A percentile compares a stretch with the other conserved stretches of the same genome.
Evolutionary conservation across 495 filamentous ascomycete genomes (phyloP).

Genomic region (Xylona heveae): DNA sequence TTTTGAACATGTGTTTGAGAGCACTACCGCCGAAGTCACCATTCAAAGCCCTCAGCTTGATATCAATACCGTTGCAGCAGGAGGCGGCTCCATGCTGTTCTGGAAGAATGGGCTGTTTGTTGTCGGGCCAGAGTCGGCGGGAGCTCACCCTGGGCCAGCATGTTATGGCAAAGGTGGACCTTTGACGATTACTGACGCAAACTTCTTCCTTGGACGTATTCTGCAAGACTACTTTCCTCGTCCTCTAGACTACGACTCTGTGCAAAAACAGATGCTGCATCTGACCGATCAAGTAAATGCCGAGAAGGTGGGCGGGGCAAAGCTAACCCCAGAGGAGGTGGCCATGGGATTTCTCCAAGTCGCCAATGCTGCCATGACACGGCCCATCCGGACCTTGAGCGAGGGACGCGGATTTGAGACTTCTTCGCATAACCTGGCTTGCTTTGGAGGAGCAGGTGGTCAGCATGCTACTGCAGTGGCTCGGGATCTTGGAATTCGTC

Average conservation of each 20-base stretch:
- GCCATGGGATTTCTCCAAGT: conserved; percentile 6
- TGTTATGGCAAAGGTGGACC: conserved; percentile 7
- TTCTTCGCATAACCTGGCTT: conserved; percentile 5
- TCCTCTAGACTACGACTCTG: conserved; percentile 3
- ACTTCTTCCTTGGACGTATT: conserved; percentile 5
- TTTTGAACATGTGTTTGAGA: neutral
- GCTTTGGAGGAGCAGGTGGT: conserved; percentile 6
- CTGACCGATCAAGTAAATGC: conserved; percentile 2
- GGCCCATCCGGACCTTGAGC: conserved; percentile 5
- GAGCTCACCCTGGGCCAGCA: conserved; percentile 6
- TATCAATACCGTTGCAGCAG: conserved; percentile 1
- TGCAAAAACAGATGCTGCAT: neutral
- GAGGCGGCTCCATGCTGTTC: conserved; percentile 4
- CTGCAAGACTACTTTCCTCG: conserved; percentile 6
- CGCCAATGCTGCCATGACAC: conserved; percentile 6
- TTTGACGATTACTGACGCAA: conserved; percentile 6
- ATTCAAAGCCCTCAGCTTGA: neutral
- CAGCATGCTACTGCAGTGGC: conserved; percentile 7
- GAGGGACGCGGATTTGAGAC: conserved; percentile 5
- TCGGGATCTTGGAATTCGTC: conserved; percentile 4
- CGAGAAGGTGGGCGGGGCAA: conserved; percentile 2
- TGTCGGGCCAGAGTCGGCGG: conserved; percentile 5
- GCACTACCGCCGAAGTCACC: neutral
- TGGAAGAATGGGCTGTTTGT: conserved; percentile 6
- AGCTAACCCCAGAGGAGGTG: conserved; percentile 4